These are phyloP conservation scores for Monosporascus sp. DNA, from an alignment of 2,329 filamentous ascomycete species.

Conservation along the genomic window DNA sequence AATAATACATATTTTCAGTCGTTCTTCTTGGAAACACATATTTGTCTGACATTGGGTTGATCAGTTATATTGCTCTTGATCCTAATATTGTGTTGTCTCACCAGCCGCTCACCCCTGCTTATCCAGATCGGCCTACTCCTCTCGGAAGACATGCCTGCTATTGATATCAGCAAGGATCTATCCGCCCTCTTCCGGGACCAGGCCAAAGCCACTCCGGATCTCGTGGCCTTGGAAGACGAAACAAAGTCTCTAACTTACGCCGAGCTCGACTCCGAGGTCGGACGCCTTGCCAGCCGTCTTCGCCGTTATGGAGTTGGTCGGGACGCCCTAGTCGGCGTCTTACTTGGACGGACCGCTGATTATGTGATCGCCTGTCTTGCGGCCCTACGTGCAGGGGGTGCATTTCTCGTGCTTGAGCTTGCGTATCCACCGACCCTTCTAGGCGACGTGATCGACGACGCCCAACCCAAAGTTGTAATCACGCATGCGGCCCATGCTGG, in stretches of 20 bases:
- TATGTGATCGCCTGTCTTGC: slow-evolving; percentile 77
- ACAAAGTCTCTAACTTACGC: slow-evolving; percentile 62
- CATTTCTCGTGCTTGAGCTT: slow-evolving; percentile 74
- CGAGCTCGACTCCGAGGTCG: slow-evolving; percentile 64
- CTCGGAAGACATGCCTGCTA: slow-evolving; percentile 48
- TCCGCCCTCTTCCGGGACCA: slow-evolving; percentile 66
- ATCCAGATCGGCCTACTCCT: neutral
- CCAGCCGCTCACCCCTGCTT: neutral
- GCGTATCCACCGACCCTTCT: slow-evolving; percentile 71
- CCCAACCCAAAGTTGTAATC: slow-evolving; percentile 63
- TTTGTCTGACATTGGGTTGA: too few relatives aligned
- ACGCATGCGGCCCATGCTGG: slow-evolving; percentile 59
- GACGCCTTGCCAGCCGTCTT: slow-evolving; percentile 57
- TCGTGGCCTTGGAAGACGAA: slow-evolving; percentile 68
- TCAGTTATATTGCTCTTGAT: too few relatives aligned
- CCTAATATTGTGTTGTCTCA: neutral
- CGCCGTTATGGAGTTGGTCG: slow-evolving; percentile 63
- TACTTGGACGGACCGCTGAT: slow-evolving; percentile 69
- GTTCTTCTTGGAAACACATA: too few relatives aligned
- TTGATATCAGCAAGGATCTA: slow-evolving; percentile 68
- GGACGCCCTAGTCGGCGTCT: slow-evolving; percentile 68
- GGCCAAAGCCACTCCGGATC: slow-evolving; percentile 61
- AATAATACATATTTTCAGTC: too few relatives aligned
- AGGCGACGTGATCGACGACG: slow-evolving; percentile 72
- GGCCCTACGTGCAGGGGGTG: slow-evolving; percentile 71